Evolutionary conservation across 768 basidiomycete genomes (phyloP), one percentile per base, ranked within the genome.

Genomic region (Boletus rubescentipes): DNA sequence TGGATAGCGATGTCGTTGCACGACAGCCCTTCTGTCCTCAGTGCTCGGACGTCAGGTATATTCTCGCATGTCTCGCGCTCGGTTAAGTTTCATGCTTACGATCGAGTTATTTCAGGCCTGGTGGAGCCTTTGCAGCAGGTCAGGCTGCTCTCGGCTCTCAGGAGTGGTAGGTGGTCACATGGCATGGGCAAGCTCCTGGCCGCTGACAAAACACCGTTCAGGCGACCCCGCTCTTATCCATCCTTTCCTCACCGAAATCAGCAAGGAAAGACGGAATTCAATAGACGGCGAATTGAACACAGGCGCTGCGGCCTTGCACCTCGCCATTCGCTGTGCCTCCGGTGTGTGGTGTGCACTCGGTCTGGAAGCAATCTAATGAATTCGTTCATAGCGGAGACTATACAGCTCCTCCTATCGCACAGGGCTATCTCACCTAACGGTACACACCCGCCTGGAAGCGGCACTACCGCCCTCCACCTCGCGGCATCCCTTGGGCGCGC

Each of bases 201-300:
- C 16, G 30, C 46, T 55, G 34, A 45, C 42, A 14, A 23, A 44
- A 46, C 26, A 9, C 20, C 18, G 14, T 7, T 2, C 53, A 90
- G 90, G 90, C 30, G 88, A 93, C 60, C 86, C 88, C 0, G 80
- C 87, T 7, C 75, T 81, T 12, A 89, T 93, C n/a, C 88, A 89
- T 59, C 87, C 89, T 1, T 88, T 91, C 62, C 77, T 93, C n/a
- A 63, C 83, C 1, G 89, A 90, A 66, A 86, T 93, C 37, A 76
- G 79, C 46, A 87, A 84, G 66, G 84, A 88, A 59, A 80, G 75
- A 51, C 79, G 82, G 5, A 77, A 69, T 23, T 78, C 80, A 20
- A 51, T 65, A 0, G 82, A 80, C 18, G 72, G 69, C 14, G 77
- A 79, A 15, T 54, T 84, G 0, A 86, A 91, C 64, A 79, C 85